Evolutionary conservation across 2,329 filamentous ascomycete species (phyloP).

Genomic region (Emydomyces testavorans): DNA sequence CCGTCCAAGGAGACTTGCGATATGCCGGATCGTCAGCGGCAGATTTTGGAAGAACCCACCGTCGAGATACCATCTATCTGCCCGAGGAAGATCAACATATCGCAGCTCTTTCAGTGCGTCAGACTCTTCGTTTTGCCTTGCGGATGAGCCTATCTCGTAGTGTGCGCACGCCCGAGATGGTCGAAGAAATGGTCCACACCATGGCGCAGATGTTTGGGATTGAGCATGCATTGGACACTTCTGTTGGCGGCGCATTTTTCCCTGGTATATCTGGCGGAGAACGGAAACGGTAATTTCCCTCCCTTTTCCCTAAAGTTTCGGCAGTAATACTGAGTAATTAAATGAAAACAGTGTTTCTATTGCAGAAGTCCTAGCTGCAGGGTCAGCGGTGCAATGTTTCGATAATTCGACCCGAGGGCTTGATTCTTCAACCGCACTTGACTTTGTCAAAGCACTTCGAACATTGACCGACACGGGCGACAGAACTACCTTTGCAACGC

Average conservation of each 20-base stretch:
- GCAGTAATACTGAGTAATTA: no score
- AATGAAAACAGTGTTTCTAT: slow-evolving; percentile 76
- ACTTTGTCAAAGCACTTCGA: slow-evolving; percentile 58
- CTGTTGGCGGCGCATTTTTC: slow-evolving; percentile 72
- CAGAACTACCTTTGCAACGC: slow-evolving; percentile 70
- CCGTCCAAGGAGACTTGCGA: slow-evolving; percentile 72
- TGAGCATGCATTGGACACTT: slow-evolving; percentile 71
- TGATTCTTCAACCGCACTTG: slow-evolving; percentile 56
- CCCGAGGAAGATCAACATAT: slow-evolving; percentile 79
- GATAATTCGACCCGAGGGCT: slow-evolving; percentile 62
- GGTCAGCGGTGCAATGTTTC: slow-evolving; percentile 61
- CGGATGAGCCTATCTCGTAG: no score
- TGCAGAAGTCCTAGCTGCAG: slow-evolving; percentile 69
- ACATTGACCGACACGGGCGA: slow-evolving; percentile 75
- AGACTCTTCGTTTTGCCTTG: slow-evolving; percentile 74
- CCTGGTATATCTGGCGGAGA: slow-evolving; percentile 72
- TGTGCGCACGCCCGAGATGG: no score
- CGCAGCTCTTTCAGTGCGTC: slow-evolving; percentile 72
- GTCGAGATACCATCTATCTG: slow-evolving; percentile 76
- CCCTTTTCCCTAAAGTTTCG: no score
- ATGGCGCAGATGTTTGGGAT: slow-evolving; percentile 94
- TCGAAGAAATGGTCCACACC: no score
- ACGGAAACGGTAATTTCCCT: no score
- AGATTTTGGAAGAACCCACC: slow-evolving; percentile 60
- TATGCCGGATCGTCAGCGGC: slow-evolving; percentile 53